Percentiles rank a stretch among this genome's conserved stretches.
Evolutionary conservation across 2,329 filamentous ascomycete species (phyloP).

Genomic region (Septoria petroselini): DNA sequence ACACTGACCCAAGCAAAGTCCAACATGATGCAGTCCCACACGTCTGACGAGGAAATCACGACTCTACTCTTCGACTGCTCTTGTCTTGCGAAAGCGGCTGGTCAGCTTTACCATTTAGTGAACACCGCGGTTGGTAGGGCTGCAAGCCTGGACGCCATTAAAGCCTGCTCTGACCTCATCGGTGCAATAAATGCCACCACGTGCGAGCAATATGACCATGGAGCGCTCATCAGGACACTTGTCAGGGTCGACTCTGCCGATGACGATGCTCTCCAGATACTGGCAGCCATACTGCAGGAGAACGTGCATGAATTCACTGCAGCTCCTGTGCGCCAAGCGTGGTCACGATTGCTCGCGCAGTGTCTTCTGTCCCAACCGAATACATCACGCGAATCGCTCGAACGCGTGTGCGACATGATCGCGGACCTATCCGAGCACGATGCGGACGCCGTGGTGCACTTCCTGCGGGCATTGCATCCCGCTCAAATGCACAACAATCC

Average conservation of each 20-base stretch:
- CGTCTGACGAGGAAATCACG: conserved; percentile 3
- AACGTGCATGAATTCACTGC: conserved; percentile 5
- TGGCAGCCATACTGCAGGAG: conserved; percentile 1
- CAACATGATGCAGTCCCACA: conserved; percentile 6
- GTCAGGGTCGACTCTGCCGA: background rate
- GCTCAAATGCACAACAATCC: background rate
- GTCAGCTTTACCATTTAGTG: conserved; percentile 19
- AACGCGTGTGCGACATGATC: background rate
- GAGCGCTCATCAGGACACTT: background rate
- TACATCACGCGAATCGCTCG: conserved; percentile 3
- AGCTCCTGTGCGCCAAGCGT: conserved; percentile 23
- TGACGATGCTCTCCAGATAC: background rate
- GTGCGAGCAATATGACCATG: conserved; percentile 1
- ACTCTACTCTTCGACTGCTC: conserved; percentile 10
- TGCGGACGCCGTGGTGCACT: conserved; percentile 22
- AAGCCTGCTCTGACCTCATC: conserved; percentile 8
- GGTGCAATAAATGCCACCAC: conserved; percentile 3
- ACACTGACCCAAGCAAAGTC: background rate
- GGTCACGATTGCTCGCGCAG: conserved; percentile 21
- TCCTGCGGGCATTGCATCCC: conserved; percentile 19
- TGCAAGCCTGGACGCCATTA: conserved; percentile 22
- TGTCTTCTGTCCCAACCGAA: conserved; percentile 9
- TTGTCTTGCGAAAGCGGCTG: conserved; percentile 4
- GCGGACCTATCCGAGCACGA: conserved; percentile 18
- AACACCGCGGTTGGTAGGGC: conserved; percentile 38